Evolutionary conservation across 2,329 filamentous ascomycete species (phyloP), one percentile per base, ranked within the genome.

Genomic region (Colletotrichum melonis): DNA sequence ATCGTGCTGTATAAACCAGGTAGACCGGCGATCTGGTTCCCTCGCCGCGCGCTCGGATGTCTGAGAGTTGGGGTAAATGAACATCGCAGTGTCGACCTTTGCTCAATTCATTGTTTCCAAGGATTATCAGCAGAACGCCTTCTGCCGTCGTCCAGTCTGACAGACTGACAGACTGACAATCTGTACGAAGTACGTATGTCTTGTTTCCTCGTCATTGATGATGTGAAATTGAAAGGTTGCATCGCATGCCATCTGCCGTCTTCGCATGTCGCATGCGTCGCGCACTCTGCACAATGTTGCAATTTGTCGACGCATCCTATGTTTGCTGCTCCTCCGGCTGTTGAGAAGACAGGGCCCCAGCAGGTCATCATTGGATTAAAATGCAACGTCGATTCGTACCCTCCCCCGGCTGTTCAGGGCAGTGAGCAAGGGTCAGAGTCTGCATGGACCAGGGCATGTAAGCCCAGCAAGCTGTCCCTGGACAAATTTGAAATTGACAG

Each of bases 381-480:
- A 64, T 74, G 71, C 66, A n/a, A 75, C 62, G 49, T 55, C 65
- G 57, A 58, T 73, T 73, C 64, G 38, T 65, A 28, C 56, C 65
- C 57, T 62, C 65, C 38, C 52, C 66, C 46, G 54, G 42, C 12
- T 16, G 35, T 49, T 58, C 14, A 28, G 42, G 59, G 59, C 28
- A 22, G 11, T 46, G 26, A 19, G 30, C 62, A 74, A 56, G 73
- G 70, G 58, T n/a, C 28, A 6, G 8, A 19, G 60, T 58, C 63
- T 74, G 68, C 30, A 49, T 30, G 6, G 32, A n/a, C 30, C 49
- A 26, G 54, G 67, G 58, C 22, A 5, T 62, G 58, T 52, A 64
- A 59, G 30, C 55, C 57, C 57, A 56, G 26, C 22, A 49, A 70
- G 55, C 59, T 52, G 59, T 69, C 22, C 65, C 52, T 69, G 42